Base-by-base conservation (phyloP, 2,329 filamentous ascomycete genomes). In the Cadophora gregata region DNA sequence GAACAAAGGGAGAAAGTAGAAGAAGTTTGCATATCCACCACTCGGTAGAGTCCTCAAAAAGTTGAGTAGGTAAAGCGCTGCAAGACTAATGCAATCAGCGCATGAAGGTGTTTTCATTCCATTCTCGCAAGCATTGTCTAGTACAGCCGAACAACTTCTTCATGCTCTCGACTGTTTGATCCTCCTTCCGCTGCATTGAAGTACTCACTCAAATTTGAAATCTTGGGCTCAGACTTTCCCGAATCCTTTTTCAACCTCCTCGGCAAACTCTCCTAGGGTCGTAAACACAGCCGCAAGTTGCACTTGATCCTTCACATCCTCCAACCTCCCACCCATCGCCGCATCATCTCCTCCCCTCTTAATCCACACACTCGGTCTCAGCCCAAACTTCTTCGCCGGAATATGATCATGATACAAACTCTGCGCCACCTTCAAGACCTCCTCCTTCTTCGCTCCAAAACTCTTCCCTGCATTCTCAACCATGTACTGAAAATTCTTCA, bases 321-420 rank as follows among this genome's bases (percentile, higher is more conserved):
- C 45, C 60, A 60, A 58, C 48, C n/a, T 58, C 4, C 66, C 66
- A 63, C 67, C 67, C 64, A 65, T 67, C 62, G 55, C 55, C 5
- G 62, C 42, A 47, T 66, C 63, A 61, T 67, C 65, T n/a, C 65
- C 64, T 14, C 29, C 65, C 25, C 87, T 79, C 62, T 81, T 82
- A 71, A 92, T 91, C 89, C 88, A 93, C 38, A 81, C 81, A 66
- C 85, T 27, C 76, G 80, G 64, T 71, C 81, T 82, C 53, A 93
- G 77, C 0, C 85, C 88, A 59, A 86, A 75, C 72, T 84, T 78
- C 75, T 83, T 85, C 3, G 87, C 88, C 0, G 90, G 88, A 36
- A 84, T 82, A 78, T 93, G 90, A 76, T 93, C 91, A 74, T 92
- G 88, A 51, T 85, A 87, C 75, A 91, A 83, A 70, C 88, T 90